Conservation (phyloP, 2,329 filamentous ascomycete species). For the Allantophomopsis lycopodina region DNA sequence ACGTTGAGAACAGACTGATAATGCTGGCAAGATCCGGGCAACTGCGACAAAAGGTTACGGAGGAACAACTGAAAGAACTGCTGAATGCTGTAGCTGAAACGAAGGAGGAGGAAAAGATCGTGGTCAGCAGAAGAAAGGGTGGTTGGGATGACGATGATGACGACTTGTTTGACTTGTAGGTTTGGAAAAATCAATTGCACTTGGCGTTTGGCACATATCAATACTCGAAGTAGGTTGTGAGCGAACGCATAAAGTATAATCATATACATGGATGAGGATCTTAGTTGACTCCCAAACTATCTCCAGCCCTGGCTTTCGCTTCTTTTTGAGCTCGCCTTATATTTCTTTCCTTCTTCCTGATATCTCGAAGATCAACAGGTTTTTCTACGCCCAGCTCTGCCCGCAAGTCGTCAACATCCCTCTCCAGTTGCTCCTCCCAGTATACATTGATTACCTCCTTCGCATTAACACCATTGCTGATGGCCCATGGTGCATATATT, state of each 20-base stretch:
- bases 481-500: constrained; percentile 81
- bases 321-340: constrained; percentile 52
- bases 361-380: constrained; percentile 73
- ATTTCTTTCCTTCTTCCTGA: constrained; percentile 56
- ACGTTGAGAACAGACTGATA: constrained; percentile 87
- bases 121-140: constrained; percentile 69
- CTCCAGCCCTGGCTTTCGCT: constrained; percentile 16
- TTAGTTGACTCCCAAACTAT: neutral
- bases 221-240: too few relatives aligned
- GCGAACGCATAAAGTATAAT: too few relatives aligned
- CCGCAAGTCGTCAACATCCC: constrained; percentile 66
- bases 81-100: constrained; percentile 74
- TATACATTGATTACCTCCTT: constrained; percentile 90
- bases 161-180: constrained; percentile 50
- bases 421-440: constrained; percentile 90
- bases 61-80: constrained; percentile 86
- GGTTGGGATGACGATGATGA: constrained; percentile 78
- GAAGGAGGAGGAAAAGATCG: constrained; percentile 68
- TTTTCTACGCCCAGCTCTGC: constrained; percentile 68
- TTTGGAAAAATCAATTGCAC: too few relatives aligned
- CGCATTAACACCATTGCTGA: constrained; percentile 63
- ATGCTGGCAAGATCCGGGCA: constrained; percentile 83
- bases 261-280: neutral
- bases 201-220: too few relatives aligned
- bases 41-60: constrained; percentile 74